Evolutionary conservation across 441 rosid genomes (phyloP), one percentile per base, ranked within the genome.

Genomic region (Pelargonium cotyledonis): DNA sequence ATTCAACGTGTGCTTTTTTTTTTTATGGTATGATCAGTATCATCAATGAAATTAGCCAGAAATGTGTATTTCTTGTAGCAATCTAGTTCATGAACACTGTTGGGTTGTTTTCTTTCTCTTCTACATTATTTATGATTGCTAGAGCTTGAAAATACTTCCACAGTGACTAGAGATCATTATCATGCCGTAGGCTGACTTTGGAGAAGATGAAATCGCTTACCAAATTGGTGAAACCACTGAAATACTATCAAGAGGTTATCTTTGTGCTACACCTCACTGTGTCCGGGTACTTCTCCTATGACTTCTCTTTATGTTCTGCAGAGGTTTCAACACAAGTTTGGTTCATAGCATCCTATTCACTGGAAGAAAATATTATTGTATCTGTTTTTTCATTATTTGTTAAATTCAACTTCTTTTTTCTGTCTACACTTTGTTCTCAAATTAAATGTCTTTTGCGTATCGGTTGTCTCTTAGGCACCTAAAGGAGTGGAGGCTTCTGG

Each of bases 141-240:
- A n/a, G 58, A 14, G 58, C 18, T 51, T 51, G 58, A 12, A 51
- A 23, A 23, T 23, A 23, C 26, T 47, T 51, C 15, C 58, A 14
- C 4, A 12, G 58, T 65, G 12, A 6, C 38, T 47, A 38, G 5
- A 40, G 44, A 35, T 65, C 14, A 23, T 53, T 76, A 43, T 67
- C 55, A 69, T 77, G 69, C 35, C 5, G 55, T 69, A 94, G 97
- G 97, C 81, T 83, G 84, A 83, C 35, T 91, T 79, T 79, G 91
- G 88, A 69, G 91, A 86, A 78, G 86, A 89, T 76, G 92, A 94
- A 79, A 87, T 94, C 80, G 96, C 97, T 44, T 94, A 89, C 81
- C 99, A 94, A 80, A 83, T 94, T 75, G 99, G 99, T 21, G 99
- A 94, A 85, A 94, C 97, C 67, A 79, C 96, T 63, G 86, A 86